Conservation (phyloP, 2,329 filamentous ascomycete species). For the Cladosporium sp. region DNA sequence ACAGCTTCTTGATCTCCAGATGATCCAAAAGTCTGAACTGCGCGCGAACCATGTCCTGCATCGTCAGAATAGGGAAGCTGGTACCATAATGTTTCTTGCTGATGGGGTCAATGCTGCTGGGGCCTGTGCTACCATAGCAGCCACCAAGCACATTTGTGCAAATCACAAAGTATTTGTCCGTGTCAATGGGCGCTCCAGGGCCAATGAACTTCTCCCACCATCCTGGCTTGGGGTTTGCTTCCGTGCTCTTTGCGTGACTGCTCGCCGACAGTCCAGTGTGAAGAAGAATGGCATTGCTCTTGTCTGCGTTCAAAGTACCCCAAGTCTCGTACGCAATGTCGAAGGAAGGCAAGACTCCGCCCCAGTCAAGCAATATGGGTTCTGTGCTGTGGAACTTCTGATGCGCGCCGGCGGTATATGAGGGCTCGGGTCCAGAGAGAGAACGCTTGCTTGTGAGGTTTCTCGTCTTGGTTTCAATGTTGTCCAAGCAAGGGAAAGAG, state of each 20-base stretch:
- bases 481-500: constrained; percentile 87
- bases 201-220: constrained; percentile 99
- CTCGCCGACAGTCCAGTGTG: constrained; percentile 97
- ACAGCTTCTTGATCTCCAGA: constrained; percentile 74
- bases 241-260: constrained; percentile 93
- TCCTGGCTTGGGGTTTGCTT: constrained; percentile 79
- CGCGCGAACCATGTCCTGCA: constrained; percentile 96
- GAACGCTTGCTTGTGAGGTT: constrained; percentile 69
- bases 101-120: constrained; percentile 81
- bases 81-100: constrained; percentile 90
- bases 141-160: constrained; percentile 97
- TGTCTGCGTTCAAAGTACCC: constrained; percentile 77
- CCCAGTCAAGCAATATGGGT: constrained; percentile 87
- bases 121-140: constrained; percentile 94
- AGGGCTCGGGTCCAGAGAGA: constrained; percentile 80
- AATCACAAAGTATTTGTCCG: constrained; percentile 86
- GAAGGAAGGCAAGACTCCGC: constrained; percentile 85
- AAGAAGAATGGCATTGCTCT: constrained; percentile 84
- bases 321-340: constrained; percentile 92
- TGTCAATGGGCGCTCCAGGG: constrained; percentile 80
- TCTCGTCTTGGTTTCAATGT: constrained; percentile 71
- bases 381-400: constrained; percentile 72
- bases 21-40: constrained; percentile 86
- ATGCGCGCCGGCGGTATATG: constrained; percentile 89
- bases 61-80: constrained; percentile 89